Evolutionary conservation across 768 basidiomycete species (phyloP), one percentile per base, ranked within the genome.

Genomic region (Podaxis sp.): DNA sequence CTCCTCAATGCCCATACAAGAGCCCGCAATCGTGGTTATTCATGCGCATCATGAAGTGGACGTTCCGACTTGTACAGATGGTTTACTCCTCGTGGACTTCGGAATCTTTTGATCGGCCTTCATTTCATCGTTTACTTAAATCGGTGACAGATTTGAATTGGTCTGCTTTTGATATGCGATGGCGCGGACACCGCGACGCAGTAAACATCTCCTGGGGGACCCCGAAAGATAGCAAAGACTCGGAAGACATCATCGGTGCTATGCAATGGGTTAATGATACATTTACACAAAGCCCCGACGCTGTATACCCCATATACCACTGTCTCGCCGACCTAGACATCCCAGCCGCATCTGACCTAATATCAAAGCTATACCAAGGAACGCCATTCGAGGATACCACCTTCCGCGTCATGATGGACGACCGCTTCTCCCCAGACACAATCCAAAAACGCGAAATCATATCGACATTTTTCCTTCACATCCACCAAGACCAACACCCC

Each of bases 21-120:
- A 73, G 72, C 2, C 74, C 74, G 1, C 74, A 75, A 56, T 75
- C 74, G 2, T 74, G 74, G 74, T 56, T 73, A 1, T 71, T 69
- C 48, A 73, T 72, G 63, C 68, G 68, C 15, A 41, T 68, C 4
- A 69, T 67, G 7, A 66, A 72, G 15, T 52, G 65, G 22, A 17
- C 67, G 24, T 69, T 74, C 33, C 66, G 69, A 48, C 41, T 69
- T 5, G 56, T 56, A 4, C 61, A 61, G 30, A 44, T 62, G 10
- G 30, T 65, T 30, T 48, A 49, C n/a, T 20, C 61, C 5, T 69
- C 67, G n/a, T 72, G 71, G 67, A 68, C 66, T 44, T 36, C 37
- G 2, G 65, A 67, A 33, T 60, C 58, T 17, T 63, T 66, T 46
- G 70, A 70, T 40, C 67, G 70, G 4, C 64, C 66, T 2, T 66